These are phyloP conservation scores for Globisporangium parvum DNA, from an alignment of 352 stramenopile species.

Conservation along the genomic window DNA sequence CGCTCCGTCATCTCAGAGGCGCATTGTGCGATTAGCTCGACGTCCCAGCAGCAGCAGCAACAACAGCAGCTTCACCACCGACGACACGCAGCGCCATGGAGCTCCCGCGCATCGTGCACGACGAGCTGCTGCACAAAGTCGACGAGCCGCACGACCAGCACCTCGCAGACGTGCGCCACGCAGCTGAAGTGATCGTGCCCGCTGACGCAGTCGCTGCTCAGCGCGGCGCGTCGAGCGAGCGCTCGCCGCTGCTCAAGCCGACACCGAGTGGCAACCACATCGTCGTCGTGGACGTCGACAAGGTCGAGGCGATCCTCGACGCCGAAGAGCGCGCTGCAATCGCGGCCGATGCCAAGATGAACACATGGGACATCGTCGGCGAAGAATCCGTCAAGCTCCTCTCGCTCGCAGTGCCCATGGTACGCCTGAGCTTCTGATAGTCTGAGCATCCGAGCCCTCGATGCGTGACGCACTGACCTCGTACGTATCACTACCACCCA, in stretches of 20 bases:
- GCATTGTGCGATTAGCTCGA: too few species aligned
- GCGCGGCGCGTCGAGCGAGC: slow-evolving; percentile 13
- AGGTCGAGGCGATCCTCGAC: slow-evolving; percentile 19
- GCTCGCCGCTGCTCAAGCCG: slow-evolving; percentile 20
- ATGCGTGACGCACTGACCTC: too few species aligned
- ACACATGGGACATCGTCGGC: slow-evolving; percentile 11
- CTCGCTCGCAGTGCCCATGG: slow-evolving; percentile 13
- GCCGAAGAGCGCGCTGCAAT: slow-evolving; percentile 20
- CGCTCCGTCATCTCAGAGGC: too few species aligned
- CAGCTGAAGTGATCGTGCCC: too few species aligned
- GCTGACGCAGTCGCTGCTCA: slow-evolving; percentile 2
- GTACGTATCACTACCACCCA: too few species aligned
- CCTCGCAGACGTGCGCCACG: slow-evolving; percentile 4
- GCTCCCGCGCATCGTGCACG: slow-evolving; percentile 20
- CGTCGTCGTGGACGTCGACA: slow-evolving; percentile 3
- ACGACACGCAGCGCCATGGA: slow-evolving; percentile 16
- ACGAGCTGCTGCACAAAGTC: slow-evolving; percentile 24
- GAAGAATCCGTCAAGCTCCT: slow-evolving; percentile 15
- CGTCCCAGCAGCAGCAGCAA: too few species aligned
- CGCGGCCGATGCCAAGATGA: slow-evolving; percentile 15
- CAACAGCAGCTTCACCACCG: too few species aligned
- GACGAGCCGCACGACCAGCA: slow-evolving; percentile 25
- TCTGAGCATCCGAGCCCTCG: too few species aligned
- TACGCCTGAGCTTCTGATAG: too few species aligned
- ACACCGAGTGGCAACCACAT: not conserved